Conservation (phyloP, 805 yeast species). For the Peterozyma toletana region DNA sequence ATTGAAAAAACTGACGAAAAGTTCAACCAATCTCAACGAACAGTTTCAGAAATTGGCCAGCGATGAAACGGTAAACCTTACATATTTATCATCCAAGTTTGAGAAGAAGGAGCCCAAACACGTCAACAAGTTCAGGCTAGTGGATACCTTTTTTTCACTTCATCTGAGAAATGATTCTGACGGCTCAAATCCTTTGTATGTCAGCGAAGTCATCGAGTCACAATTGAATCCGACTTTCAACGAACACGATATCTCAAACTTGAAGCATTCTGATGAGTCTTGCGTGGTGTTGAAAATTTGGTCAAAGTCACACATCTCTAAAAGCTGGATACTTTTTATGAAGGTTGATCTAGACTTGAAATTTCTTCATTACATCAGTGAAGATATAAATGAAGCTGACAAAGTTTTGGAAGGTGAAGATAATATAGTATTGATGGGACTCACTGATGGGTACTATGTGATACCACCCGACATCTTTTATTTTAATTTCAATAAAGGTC, state of each 20-base stretch:
- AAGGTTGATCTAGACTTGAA: slow-evolving; percentile 21
- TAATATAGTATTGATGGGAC: slow-evolving; percentile 18
- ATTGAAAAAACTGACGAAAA: too few relatives aligned
- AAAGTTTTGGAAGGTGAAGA: slow-evolving; percentile 6
- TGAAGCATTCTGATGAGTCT: slow-evolving; percentile 4
- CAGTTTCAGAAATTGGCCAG: too few relatives aligned
- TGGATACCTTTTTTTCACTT: slow-evolving; percentile 28
- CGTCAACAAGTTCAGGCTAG: slow-evolving; percentile 18
- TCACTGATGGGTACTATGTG: slow-evolving; percentile 22
- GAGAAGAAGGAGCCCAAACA: too few relatives aligned
- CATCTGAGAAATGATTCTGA: slow-evolving; percentile 15
- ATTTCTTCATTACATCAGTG: slow-evolving; percentile 23
- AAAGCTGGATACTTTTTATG: slow-evolving; percentile 17
- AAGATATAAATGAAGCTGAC: slow-evolving; percentile 14
- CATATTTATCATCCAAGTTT: too few relatives aligned
- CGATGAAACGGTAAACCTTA: too few relatives aligned
- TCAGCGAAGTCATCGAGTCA: slow-evolving; percentile 24
- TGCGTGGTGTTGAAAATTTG: slow-evolving; percentile 15
- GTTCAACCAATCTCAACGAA: too few relatives aligned
- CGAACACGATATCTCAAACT: slow-evolving; percentile 15
- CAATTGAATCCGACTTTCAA: slow-evolving; percentile 22
- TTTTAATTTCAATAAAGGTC: neutral
- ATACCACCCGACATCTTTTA: slow-evolving; percentile 6
- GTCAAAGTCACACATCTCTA: slow-evolving; percentile 5
- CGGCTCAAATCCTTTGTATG: slow-evolving; percentile 21